These are phyloP conservation scores for Saururus chinensis DNA, from an alignment of 164 flowering plant species.

Conservation along the genomic window DNA sequence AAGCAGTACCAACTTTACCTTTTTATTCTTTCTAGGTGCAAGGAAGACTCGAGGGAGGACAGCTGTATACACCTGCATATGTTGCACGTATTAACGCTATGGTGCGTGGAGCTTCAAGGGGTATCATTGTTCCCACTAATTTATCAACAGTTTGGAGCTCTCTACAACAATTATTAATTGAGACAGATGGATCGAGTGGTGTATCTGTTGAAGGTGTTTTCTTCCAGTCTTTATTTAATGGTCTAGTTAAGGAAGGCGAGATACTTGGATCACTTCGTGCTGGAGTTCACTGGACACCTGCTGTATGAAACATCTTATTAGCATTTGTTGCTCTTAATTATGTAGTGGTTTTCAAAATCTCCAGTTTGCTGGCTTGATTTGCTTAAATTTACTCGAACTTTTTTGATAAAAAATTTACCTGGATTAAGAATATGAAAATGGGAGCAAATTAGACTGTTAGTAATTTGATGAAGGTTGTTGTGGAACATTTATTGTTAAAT, in stretches of 20 bases:
- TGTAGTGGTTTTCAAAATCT: no score
- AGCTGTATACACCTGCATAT: constrained; percentile 84
- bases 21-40: constrained; percentile 46
- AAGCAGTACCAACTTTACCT: not conserved
- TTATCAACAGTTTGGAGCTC: constrained; percentile 70
- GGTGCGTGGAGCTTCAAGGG: constrained; percentile 97
- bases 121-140: constrained; percentile 77
- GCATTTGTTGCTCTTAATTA: no score
- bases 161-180: constrained; percentile 63
- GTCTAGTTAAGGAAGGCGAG: constrained; percentile 63
- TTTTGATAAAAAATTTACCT: no score
- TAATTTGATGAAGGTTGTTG: not conserved
- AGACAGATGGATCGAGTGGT: constrained; percentile 68
- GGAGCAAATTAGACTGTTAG: not conserved
- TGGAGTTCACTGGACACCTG: constrained; percentile 94
- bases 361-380: no score
- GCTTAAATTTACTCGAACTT: no score
- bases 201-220: constrained; percentile 75
- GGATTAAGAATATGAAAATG: not conserved
- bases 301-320: constrained; percentile 36
- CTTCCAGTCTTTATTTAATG: constrained; percentile 84
- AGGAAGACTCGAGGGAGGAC: constrained; percentile 98
- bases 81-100: constrained; percentile 84
- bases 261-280: constrained; percentile 93
- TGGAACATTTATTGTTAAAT: not conserved